These are phyloP conservation scores for Ogataea parapolymorpha DNA, from an alignment of 805 yeast species.

Conservation along the genomic window DNA sequence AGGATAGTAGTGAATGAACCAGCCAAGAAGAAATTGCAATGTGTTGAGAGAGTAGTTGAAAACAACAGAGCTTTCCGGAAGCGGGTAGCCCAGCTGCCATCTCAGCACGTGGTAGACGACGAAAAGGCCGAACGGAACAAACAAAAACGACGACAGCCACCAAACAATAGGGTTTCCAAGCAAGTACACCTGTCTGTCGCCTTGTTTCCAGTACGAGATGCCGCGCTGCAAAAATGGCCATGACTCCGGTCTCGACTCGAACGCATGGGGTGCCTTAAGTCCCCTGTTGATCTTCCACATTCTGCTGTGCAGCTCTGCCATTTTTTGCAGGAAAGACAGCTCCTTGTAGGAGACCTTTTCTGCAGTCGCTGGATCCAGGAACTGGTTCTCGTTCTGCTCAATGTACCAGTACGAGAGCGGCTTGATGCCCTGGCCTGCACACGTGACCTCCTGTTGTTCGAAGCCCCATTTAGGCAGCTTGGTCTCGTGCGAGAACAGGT, in stretches of 20 bases:
- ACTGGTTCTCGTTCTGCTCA: slow-evolving; percentile 60
- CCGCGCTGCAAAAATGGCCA: slow-evolving; percentile 81
- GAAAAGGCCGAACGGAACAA: slow-evolving; percentile 49
- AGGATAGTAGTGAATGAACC: slow-evolving; percentile 69
- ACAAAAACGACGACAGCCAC: slow-evolving; percentile 64
- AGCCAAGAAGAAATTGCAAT: slow-evolving; percentile 62
- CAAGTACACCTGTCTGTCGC: slow-evolving; percentile 54
- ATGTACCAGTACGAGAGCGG: slow-evolving; percentile 67
- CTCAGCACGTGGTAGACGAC: slow-evolving; percentile 45
- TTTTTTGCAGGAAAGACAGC: slow-evolving; percentile 54
- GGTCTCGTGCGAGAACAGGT: slow-evolving; percentile 69
- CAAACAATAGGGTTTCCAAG: slow-evolving; percentile 78
- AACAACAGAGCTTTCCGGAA: slow-evolving; percentile 50
- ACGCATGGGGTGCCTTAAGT: slow-evolving; percentile 64
- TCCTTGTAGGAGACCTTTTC: slow-evolving; percentile 51
- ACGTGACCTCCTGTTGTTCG: slow-evolving; percentile 80
- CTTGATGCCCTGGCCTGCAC: slow-evolving; percentile 67
- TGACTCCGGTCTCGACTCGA: slow-evolving; percentile 65
- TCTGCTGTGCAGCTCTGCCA: slow-evolving; percentile 60
- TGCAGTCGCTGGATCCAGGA: slow-evolving; percentile 39
- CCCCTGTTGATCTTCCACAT: slow-evolving; percentile 80
- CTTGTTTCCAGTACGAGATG: slow-evolving; percentile 74
- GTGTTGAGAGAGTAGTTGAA: slow-evolving; percentile 64
- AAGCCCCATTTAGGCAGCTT: slow-evolving; percentile 82
- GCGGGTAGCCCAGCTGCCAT: slow-evolving; percentile 56